Evolutionary conservation across 805 yeast genomes (phyloP), one percentile per base, ranked within the genome.

Genomic region (Myxozyma udenii): DNA sequence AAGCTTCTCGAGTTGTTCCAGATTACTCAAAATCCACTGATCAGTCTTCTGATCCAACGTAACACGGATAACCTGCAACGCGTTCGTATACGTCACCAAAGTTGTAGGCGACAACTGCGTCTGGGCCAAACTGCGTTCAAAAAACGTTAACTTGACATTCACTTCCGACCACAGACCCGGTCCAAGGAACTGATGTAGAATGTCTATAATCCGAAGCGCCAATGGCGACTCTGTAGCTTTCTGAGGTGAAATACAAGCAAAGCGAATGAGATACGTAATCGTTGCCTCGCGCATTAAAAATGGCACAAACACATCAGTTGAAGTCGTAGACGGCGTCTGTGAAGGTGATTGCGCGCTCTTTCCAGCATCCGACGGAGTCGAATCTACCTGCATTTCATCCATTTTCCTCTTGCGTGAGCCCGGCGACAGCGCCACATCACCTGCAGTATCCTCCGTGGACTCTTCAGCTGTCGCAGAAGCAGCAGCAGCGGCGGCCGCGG

Each of bases 141-240:
- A 93, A 68, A 87, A 89, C 0, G 84, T 78, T 30, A 93, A 73
- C 61, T 87, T 87, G 18, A 93, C 89, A n/a, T 83, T 78, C 4
- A 88, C 95, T 60, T 88, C 96, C 0, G 87, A 77, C 98, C 98
- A 91, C 55, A 79, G 80, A 0, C 76, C 77, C 2, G 86, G 81
- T 7, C 87, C 81, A 50, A 90, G 71, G 12, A 91, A 72, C 47
- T 81, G 83, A 48, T 85, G 83, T 43, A 93, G 71, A 9, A 89
- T 82, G n/a, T 80, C 81, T 46, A 93, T 68, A 0, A 96, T 93
- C 42, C 87, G 79, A 51, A 83, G 83, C 12, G 96, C 95, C 2
- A 88, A 70, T 49, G 85, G 89, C 61, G 82, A 82, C 57, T 89
- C 96, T 0, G 93, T 80, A 0, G 91, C 89, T 57, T 93, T 76